These are phyloP conservation scores for Artemisia argyi DNA, from an alignment of 129 eudicot species.

Conservation along the genomic window DNA sequence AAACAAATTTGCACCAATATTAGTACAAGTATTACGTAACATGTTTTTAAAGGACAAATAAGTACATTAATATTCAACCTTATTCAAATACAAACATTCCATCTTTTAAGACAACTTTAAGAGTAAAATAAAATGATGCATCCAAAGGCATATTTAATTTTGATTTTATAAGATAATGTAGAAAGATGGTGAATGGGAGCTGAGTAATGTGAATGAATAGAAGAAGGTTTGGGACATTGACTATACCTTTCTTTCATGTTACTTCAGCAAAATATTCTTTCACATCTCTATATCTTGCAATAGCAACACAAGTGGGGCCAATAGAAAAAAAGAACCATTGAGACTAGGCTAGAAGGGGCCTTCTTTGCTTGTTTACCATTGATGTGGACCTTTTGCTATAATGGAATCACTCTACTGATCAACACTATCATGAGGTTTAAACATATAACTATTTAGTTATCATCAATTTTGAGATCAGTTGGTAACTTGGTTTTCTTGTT, in stretches of 20 bases:
- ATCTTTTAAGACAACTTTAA: constrained; percentile 33
- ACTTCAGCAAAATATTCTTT: constrained; percentile 47
- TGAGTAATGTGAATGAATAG: constrained; percentile 37
- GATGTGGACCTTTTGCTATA: constrained; percentile 35
- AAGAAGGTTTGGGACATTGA: constrained; percentile 39
- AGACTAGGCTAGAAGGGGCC: constrained; percentile 37
- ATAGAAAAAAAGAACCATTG: constrained; percentile 2
- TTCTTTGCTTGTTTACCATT: constrained; percentile 36
- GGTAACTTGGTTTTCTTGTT: too few species aligned
- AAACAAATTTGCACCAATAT: background rate
- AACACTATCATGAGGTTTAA: constrained; percentile 16
- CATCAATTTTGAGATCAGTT: too few species aligned
- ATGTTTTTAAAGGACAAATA: background rate
- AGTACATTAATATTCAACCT: too few species aligned
- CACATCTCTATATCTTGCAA: constrained; percentile 30
- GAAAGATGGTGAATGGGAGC: constrained; percentile 19
- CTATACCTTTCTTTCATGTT: constrained; percentile 51
- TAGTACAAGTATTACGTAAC: background rate
- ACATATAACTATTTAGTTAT: background rate
- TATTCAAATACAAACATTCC: constrained; percentile 17
- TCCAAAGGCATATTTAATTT: background rate
- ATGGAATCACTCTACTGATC: constrained; percentile 32
- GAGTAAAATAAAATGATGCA: background rate
- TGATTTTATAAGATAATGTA: constrained; percentile 26
- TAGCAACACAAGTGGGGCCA: constrained; percentile 24